These are phyloP conservation scores for Solanum peruvianum DNA, from an alignment of 257 asterid species.

Conservation along the genomic window DNA sequence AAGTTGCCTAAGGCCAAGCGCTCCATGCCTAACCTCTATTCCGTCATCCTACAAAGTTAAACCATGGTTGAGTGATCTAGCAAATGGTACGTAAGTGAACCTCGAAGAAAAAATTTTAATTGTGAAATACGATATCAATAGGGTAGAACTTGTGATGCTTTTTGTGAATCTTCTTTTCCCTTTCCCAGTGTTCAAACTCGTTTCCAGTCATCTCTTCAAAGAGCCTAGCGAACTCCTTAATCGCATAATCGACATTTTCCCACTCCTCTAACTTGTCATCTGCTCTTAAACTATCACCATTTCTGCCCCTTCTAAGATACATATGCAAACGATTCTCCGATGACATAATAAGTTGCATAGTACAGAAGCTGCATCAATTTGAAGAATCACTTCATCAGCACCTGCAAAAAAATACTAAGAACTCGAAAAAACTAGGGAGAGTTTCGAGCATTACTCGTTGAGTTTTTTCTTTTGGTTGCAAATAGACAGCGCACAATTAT, in stretches of 20 bases:
- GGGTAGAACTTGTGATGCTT: slow-evolving; percentile 41
- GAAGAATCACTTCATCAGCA: background rate
- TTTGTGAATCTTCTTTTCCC: slow-evolving; percentile 52
- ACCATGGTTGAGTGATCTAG: background rate
- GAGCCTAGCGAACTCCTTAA: slow-evolving; percentile 40
- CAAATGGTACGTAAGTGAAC: background rate
- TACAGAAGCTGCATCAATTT: slow-evolving; percentile 27
- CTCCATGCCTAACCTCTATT: slow-evolving; percentile 79
- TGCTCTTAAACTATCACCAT: slow-evolving; percentile 32
- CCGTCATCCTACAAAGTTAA: slow-evolving; percentile 50
- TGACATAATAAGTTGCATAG: slow-evolving; percentile 46
- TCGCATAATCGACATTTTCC: slow-evolving; percentile 30
- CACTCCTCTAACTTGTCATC: slow-evolving; percentile 50
- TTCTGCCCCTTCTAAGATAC: slow-evolving; percentile 58
- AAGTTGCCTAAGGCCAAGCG: slow-evolving; percentile 57
- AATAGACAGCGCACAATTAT: slow-evolving; percentile 55
- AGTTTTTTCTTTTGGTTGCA: slow-evolving; percentile 29
- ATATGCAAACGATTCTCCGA: slow-evolving; percentile 50
- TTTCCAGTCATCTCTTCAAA: slow-evolving; percentile 62
- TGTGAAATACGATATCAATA: slow-evolving; percentile 37
- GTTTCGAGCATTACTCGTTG: slow-evolving; percentile 39
- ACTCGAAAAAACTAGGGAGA: too few relatives aligned
- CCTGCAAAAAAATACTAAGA: background rate
- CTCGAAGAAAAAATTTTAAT: too few relatives aligned
- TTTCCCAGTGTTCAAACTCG: slow-evolving; percentile 73